Conservation (phyloP, 2,329 filamentous ascomycete species). For the Aspergillus quadrilineatus region DNA sequence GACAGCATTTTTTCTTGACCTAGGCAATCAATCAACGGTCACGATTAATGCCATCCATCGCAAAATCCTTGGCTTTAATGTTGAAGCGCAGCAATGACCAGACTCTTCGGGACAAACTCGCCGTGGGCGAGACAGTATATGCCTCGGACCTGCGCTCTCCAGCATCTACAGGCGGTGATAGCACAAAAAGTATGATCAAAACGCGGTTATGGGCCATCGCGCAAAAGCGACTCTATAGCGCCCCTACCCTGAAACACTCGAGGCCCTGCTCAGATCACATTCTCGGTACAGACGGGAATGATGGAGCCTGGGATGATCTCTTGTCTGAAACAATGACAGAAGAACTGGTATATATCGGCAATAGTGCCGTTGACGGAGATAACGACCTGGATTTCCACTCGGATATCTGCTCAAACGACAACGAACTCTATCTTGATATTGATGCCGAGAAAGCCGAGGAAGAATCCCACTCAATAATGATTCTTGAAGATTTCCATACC, state of each 20-base stretch:
- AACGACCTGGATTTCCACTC: not conserved
- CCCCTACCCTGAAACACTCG: constrained; percentile 15
- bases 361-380: not conserved
- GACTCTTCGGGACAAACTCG: constrained; percentile 17
- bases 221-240: constrained; percentile 26
- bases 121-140: constrained; percentile 6
- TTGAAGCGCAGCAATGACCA: constrained; percentile 24
- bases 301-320: not conserved
- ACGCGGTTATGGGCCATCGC: constrained; percentile 35
- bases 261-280: not conserved
- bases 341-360: not conserved
- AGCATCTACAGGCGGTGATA: not conserved
- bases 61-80: constrained; percentile 35
- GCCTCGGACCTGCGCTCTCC: not conserved
- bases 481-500: constrained; percentile 1
- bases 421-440: not conserved
- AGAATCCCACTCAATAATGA: constrained; percentile 4
- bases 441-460: not conserved
- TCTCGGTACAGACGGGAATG: not conserved
- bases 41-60: constrained; percentile 34
- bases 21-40: constrained; percentile 39
- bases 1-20: not conserved
- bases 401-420: constrained; percentile 9
- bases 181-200: constrained; percentile 24
- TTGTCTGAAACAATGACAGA: constrained; percentile 4